phyloP scores from a whole-genome alignment of 495 filamentous ascomycete species.

The Tuber aestivum region DNA sequence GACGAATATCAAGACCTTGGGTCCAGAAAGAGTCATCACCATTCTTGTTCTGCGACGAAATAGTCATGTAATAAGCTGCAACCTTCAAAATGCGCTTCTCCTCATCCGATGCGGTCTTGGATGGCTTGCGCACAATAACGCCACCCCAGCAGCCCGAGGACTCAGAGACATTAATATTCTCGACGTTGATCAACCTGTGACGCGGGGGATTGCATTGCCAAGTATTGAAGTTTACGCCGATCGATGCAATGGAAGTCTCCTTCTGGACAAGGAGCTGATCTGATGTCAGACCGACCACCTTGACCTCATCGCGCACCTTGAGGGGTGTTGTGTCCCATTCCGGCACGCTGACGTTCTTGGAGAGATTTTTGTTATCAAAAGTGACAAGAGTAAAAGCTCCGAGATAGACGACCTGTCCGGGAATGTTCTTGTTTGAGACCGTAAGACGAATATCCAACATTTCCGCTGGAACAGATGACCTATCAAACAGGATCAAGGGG shows the following conservation, averaged over 20 bases:
- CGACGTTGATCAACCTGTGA: conserved; percentile 41
- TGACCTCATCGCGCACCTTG: conserved; percentile 42
- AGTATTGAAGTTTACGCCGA: conserved; percentile 43
- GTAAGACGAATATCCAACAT: conserved; percentile 44
- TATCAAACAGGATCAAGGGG: conserved; percentile 41
- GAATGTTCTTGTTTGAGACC: conserved; percentile 41
- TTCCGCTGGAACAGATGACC: conserved; percentile 40
- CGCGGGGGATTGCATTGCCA: conserved; percentile 43
- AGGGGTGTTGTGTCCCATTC: conserved; percentile 42
- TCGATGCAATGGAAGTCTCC: conserved; percentile 40
- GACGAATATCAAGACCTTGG: conserved; percentile 39
- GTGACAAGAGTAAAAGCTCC: conserved; percentile 41
- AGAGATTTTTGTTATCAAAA: conserved; percentile 35
- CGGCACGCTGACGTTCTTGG: conserved; percentile 37
- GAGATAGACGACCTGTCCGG: conserved; percentile 40
- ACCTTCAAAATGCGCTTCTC: conserved; percentile 34
- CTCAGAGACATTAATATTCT: conserved; percentile 42
- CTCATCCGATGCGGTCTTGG: conserved; percentile 28
- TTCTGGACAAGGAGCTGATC: conserved; percentile 40
- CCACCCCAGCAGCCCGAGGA: conserved; percentile 41
- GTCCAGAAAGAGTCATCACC: conserved; percentile 43
- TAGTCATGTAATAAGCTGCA: conserved; percentile 42
- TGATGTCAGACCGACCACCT: conserved; percentile 36
- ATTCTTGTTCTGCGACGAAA: conserved; percentile 41
- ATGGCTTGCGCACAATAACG: conserved; percentile 38